A percentile compares a stretch with the other conserved stretches of the same genome.
Evolutionary conservation across 2,329 filamentous ascomycete genomes (phyloP).

Genomic region (Aspergillus persii): DNA sequence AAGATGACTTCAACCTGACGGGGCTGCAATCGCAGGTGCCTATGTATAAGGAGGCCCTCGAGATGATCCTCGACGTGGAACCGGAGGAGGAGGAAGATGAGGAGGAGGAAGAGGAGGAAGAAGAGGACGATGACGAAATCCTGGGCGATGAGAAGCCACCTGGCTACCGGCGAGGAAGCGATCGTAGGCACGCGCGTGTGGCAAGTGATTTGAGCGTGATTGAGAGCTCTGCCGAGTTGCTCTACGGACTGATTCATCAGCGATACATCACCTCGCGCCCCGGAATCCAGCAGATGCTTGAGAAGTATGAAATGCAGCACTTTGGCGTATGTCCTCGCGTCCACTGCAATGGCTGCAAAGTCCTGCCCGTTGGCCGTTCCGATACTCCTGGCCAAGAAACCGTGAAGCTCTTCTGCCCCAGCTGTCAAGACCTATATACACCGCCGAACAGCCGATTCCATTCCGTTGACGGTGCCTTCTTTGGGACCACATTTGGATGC

Average conservation of each 20-base stretch:
- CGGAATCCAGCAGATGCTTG: conserved; percentile 98
- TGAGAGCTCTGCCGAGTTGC: conserved; percentile 94
- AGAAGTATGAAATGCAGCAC: conserved; percentile 96
- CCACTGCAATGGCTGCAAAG: conserved; percentile 84
- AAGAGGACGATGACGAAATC: conserved; percentile 66
- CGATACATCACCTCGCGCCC: conserved; percentile 95
- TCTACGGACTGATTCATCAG: conserved; percentile 97
- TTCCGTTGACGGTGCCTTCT: conserved; percentile 96
- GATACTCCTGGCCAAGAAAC: conserved; percentile 96
- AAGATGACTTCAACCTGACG: conserved; percentile 99
- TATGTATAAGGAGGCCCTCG: conserved; percentile 98
- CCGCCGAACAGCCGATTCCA: conserved; percentile 97
- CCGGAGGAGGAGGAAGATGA: conserved; percentile 78
- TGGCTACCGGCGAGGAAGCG: conserved; percentile 52
- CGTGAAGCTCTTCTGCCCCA: conserved; percentile 96
- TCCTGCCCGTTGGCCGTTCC: conserved; percentile 87
- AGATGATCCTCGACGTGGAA: conserved; percentile 99
- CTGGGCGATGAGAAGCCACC: conserved; percentile 55
- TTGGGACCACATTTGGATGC: conserved; percentile 93
- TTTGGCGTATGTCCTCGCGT: conserved; percentile 96
- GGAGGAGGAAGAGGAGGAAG: conserved; percentile 65
- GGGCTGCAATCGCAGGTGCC: conserved; percentile 91
- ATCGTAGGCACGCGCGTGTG: conserved; percentile 79
- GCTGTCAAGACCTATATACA: conserved; percentile 94
- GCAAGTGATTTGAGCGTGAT: conserved; percentile 92